Conservation (phyloP, 257 asterid species). For the Solanum verrucosum region DNA sequence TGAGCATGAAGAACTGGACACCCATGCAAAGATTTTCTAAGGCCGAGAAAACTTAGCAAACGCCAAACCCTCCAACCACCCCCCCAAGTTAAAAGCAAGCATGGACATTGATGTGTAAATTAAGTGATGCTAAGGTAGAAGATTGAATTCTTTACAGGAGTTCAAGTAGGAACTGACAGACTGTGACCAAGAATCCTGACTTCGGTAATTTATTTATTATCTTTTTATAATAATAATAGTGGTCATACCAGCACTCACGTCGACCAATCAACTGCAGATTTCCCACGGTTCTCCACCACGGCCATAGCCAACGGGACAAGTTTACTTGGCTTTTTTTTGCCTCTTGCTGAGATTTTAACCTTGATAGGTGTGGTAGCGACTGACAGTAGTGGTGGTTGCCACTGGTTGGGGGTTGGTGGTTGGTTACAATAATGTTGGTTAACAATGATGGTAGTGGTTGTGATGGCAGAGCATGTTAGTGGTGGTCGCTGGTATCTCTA, state of each 20-base stretch:
- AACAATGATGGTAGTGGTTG: not conserved
- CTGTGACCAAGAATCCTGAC: not conserved
- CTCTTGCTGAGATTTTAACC: not conserved
- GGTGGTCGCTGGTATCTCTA: not conserved
- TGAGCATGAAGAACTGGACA: not conserved
- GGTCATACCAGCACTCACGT: not conserved
- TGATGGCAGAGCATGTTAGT: not conserved
- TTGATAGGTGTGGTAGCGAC: not conserved
- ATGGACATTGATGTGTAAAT: not conserved
- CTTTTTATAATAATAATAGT: not conserved
- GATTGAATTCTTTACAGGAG: not conserved
- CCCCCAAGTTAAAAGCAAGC: not conserved
- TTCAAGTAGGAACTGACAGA: not conserved
- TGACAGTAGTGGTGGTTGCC: not conserved
- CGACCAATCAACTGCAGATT: not conserved
- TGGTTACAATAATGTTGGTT: not conserved
- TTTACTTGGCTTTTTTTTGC: not conserved
- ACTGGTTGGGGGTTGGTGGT: not conserved
- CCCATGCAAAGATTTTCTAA: not conserved
- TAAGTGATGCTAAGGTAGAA: not conserved
- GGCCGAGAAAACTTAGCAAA: not conserved
- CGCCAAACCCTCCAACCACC: not conserved
- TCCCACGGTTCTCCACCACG: not conserved
- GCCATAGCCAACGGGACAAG: not conserved
- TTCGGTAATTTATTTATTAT: not conserved